phyloP scores from a whole-genome alignment of 345 rosid species.

The Ceriops zippeliana region DNA sequence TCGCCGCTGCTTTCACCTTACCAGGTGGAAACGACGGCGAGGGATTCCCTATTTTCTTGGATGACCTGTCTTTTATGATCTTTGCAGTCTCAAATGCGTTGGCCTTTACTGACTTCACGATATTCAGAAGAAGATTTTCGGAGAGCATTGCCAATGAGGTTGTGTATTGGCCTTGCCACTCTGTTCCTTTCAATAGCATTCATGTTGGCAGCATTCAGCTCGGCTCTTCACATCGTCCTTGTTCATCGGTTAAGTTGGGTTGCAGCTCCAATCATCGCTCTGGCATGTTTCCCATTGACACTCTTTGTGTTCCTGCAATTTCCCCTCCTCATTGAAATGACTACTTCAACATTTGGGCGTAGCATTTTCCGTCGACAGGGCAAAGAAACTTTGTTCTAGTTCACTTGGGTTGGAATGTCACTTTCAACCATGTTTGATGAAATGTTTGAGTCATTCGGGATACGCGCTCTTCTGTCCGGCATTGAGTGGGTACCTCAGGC shows the following conservation, averaged over 20 bases:
- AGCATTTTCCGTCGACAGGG: background rate
- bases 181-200: slow-evolving; percentile 1
- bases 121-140: background rate
- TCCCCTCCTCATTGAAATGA: background rate
- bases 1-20: background rate
- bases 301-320: background rate
- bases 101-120: background rate
- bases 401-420: no score
- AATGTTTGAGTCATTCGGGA: no score
- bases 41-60: background rate
- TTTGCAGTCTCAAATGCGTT: slow-evolving; percentile 1
- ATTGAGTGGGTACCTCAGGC: no score
- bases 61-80: background rate
- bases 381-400: background rate
- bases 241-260: slow-evolving; percentile 4
- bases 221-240: background rate
- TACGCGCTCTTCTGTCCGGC: no score
- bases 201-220: background rate
- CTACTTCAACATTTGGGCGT: background rate
- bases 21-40: background rate
- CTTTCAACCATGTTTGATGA: no score
- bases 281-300: background rate
- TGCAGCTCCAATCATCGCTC: background rate
- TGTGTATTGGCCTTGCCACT: background rate
- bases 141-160: background rate